Conservation (phyloP, 1,139 yeast species). For the Protomyces arabidopsidicola region DNA sequence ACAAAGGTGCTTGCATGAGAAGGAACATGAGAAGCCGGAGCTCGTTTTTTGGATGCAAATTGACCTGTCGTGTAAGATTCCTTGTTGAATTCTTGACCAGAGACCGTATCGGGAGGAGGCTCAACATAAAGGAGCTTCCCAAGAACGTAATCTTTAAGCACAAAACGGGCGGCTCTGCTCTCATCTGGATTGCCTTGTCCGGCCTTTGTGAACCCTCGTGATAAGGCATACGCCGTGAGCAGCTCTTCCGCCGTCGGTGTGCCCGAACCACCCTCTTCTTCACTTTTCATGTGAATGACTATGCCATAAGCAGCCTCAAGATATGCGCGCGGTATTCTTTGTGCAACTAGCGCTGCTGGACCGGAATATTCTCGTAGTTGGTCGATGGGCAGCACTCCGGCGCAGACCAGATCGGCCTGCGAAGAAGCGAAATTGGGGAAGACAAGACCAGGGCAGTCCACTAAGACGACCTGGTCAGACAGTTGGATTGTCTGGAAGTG, state of each 20-base stretch:
- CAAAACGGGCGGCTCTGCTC: constrained; percentile 87
- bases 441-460: constrained; percentile 99
- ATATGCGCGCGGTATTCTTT: constrained; percentile 80
- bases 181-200: constrained; percentile 96
- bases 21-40: constrained; percentile 18
- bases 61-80: constrained; percentile 60
- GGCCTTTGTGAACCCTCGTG: constrained; percentile 89
- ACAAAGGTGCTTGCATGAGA: constrained; percentile 3
- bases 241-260: constrained; percentile 84
- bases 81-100: constrained; percentile 63
- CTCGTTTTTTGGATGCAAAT: constrained; percentile 31
- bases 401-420: constrained; percentile 93
- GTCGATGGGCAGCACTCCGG: constrained; percentile 96
- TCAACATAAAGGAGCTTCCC: constrained; percentile 80
- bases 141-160: constrained; percentile 88
- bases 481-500: constrained; percentile 95
- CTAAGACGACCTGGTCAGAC: constrained; percentile 73
- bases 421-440: constrained; percentile 97
- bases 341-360: constrained; percentile 78
- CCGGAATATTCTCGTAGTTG: constrained; percentile 93
- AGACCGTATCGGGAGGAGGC: constrained; percentile 66
- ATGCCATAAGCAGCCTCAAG: constrained; percentile 93
- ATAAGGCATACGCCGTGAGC: constrained; percentile 87
- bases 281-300: constrained; percentile 66
- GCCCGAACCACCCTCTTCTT: constrained; percentile 86